Base-by-base conservation (phyloP, 2,329 filamentous ascomycete genomes). In the Colletotrichum sp. region DNA sequence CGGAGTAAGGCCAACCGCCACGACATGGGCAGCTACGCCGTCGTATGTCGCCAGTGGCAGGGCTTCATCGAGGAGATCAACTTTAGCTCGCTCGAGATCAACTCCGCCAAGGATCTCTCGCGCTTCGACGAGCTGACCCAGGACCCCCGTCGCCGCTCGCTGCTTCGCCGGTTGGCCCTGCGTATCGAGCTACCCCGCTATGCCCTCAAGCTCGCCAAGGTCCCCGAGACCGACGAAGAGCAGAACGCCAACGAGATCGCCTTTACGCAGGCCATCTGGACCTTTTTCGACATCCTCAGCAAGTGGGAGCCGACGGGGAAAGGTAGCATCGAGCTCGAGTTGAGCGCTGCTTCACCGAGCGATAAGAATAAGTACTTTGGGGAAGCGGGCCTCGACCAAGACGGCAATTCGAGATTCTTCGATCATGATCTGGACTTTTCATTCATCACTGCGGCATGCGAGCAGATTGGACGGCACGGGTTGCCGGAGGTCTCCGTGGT, bases 41-140 rank as follows among this genome's bases (percentile, higher is more conserved):
- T 79, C 8, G 81, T 82, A 34, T 80, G 79, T 69, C 64, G 65
- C 39, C 78, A 81, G 34, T 82, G 81, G 81, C 81, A 80, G 21
- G 76, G 76, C 5, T 72, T 77, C 39, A 77, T 82, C 39, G 81
- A 82, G 72, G 75, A 78, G 64, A 67, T 78, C 73, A 81, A 77
- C 68, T 82, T 82, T 72, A 67, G 62, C 16, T 68, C 71, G 9
- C 75, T 82, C 63, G 72, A 76, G 13, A 66, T 82, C 52, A 74
- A 75, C 52, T 74, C 72, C 16, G 62, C 49, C 10, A 76, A 69
- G 59, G 77, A 80, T 39, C 69, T 81, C 34, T 21, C 69, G 60
- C 66, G 77, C 7, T 80, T 82, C 65, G 80, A 80, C 16, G 72
- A 73, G 28, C 59, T 78, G 16, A 72, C 81, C 21, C 70, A 69